Percentiles rank a stretch among this genome's conserved stretches.
phyloP scores from a whole-genome alignment of 257 asterid genomes.

The Solanum dulcamara region DNA sequence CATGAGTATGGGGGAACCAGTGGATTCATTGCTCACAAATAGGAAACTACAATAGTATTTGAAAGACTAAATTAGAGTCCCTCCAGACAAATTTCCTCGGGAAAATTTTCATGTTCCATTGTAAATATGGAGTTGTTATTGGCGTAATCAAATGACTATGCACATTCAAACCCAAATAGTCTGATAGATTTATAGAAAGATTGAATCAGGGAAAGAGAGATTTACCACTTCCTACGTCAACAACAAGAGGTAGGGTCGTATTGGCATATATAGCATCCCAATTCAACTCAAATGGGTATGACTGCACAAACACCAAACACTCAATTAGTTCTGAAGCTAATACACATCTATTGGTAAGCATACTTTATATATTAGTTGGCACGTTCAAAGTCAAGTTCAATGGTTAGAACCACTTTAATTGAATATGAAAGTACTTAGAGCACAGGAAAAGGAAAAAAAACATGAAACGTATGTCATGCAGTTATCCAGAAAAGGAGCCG shows the following conservation, averaged over 20 bases:
- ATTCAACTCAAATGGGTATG: slow-evolving; percentile 55
- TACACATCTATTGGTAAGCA: neutral
- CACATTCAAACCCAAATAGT: neutral
- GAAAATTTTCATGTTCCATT: too few species aligned
- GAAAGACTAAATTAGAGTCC: too few species aligned
- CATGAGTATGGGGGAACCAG: neutral
- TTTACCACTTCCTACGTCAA: slow-evolving; percentile 92
- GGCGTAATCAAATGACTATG: neutral
- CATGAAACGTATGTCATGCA: neutral
- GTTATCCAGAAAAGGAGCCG: neutral
- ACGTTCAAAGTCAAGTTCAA: neutral
- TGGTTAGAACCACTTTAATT: neutral
- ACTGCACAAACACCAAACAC: slow-evolving; percentile 30
- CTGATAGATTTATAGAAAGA: neutral
- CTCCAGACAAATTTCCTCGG: too few species aligned
- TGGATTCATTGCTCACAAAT: neutral
- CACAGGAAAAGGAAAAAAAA: neutral
- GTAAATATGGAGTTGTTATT: neutral
- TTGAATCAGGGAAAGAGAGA: neutral
- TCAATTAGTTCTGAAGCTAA: neutral
- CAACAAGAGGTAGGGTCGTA: slow-evolving; percentile 60
- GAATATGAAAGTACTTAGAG: neutral
- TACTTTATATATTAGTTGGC: neutral
- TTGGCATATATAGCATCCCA: slow-evolving; percentile 53
- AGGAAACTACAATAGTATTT: too few species aligned